Evolutionary conservation across 306 rosid genomes (phyloP).

Genomic region (Abrus precatorius): DNA sequence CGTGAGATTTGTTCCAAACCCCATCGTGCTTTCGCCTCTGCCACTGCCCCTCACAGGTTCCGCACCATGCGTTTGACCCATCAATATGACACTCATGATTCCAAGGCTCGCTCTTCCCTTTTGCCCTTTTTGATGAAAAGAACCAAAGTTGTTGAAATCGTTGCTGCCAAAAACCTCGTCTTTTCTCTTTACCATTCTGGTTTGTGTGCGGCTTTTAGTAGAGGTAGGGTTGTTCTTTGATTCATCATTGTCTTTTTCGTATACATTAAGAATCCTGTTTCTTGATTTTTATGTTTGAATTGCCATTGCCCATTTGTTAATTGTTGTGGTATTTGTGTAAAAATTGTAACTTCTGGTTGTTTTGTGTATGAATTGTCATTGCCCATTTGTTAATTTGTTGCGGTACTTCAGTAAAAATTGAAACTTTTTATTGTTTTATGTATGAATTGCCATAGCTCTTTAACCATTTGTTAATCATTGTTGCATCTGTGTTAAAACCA

Average conservation of each 20-base stretch:
- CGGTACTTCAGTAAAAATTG: not conserved
- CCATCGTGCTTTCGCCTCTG: conserved; percentile 76
- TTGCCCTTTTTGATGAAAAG: conserved; percentile 84
- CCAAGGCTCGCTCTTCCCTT: conserved; percentile 69
- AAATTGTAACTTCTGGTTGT: not conserved
- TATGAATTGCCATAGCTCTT: not conserved
- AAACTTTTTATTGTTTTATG: not conserved
- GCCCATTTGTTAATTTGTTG: not conserved
- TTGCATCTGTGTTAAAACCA: not conserved
- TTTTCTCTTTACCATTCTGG: conserved; percentile 94
- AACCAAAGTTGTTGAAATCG: conserved; percentile 82
- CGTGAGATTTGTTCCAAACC: conserved; percentile 84
- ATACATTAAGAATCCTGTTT: not conserved
- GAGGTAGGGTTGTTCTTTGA: conserved; percentile 58
- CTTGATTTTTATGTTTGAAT: conserved; percentile 20
- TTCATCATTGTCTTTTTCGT: no score
- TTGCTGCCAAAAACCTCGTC: conserved; percentile 81
- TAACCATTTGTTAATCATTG: not conserved
- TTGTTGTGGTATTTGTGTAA: not conserved
- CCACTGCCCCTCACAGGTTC: conserved; percentile 80
- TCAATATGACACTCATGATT: conserved; percentile 86
- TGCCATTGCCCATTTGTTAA: not conserved
- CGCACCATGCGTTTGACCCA: conserved; percentile 83
- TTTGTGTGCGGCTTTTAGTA: conserved; percentile 89
- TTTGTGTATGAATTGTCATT: conserved; percentile 1